A percentile compares a stretch with the other conserved stretches of the same genome.
Evolutionary conservation across 202 grass and related monocot genomes (phyloP).

Genomic region (Dendrocalamus latiflorus): DNA sequence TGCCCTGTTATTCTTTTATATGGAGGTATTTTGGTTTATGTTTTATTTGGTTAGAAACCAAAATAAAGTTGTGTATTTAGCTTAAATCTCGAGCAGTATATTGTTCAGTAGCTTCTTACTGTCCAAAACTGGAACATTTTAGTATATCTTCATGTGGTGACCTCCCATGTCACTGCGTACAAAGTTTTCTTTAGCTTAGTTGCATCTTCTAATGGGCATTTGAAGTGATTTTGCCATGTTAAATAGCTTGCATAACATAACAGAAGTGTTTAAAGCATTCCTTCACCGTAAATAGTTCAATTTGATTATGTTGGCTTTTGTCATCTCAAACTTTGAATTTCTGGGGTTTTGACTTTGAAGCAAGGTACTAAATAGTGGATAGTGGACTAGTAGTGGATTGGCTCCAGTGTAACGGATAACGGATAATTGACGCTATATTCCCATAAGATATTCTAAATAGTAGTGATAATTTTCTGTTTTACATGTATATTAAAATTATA

Average conservation of each 20-base stretch:
- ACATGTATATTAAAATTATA: no score
- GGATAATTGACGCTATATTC: not conserved
- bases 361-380: not conserved
- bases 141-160: not conserved
- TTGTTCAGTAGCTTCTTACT: not conserved
- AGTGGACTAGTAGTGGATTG: not conserved
- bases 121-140: not conserved
- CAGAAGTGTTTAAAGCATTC: not conserved
- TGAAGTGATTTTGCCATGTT: not conserved
- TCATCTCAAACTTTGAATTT: not conserved
- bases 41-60: not conserved
- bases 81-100: not conserved
- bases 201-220: not conserved
- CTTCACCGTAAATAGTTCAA: not conserved
- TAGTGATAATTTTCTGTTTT: no score
- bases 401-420: not conserved
- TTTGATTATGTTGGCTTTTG: not conserved
- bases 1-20: not conserved
- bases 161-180: not conserved
- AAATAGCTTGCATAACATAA: not conserved
- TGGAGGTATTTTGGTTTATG: not conserved
- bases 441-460: not conserved
- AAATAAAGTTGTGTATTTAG: not conserved
- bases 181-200: not conserved
- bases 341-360: not conserved